Percentiles rank a stretch among this genome's conserved stretches.
Conservation (phyloP, 1,284 basidiomycete species). For the Boletellus deceptivus region DNA sequence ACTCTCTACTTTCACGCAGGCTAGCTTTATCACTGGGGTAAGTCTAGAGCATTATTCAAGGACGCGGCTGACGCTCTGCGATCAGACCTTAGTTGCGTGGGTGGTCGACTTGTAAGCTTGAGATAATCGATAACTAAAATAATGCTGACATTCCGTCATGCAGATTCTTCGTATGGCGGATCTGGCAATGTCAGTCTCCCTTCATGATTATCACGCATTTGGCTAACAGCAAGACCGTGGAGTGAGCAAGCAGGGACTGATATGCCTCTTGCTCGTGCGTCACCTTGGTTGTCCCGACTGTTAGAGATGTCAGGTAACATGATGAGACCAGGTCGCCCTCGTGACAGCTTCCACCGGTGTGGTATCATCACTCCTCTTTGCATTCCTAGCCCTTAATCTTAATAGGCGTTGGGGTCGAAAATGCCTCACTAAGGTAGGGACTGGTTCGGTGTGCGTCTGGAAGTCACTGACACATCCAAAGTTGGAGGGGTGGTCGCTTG, state of each 20-base stretch:
- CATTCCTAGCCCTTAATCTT: background rate
- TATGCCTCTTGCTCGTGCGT: slow-evolving; percentile 10
- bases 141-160: background rate
- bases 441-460: background rate
- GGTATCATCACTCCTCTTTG: background rate
- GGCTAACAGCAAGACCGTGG: background rate
- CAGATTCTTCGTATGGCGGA: slow-evolving; percentile 14
- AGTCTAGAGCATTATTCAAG: background rate
- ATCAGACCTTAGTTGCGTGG: slow-evolving; percentile 5
- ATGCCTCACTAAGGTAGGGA: slow-evolving; percentile 2
- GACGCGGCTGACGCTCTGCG: background rate
- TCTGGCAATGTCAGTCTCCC: slow-evolving; percentile 9
- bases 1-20: background rate
- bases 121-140: background rate
- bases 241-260: slow-evolving; percentile 5
- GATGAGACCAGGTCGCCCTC: background rate
- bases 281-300: background rate
- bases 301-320: background rate
- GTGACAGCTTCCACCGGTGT: slow-evolving; percentile 1
- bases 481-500: background rate
- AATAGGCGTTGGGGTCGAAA: slow-evolving; percentile 1
- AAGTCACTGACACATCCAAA: background rate
- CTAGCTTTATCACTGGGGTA: slow-evolving; percentile 4
- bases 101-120: slow-evolving; percentile 6
- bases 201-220: background rate